Evolutionary conservation across 2,329 filamentous ascomycete species (phyloP).

Genomic region (Scedosporium boydii): DNA sequence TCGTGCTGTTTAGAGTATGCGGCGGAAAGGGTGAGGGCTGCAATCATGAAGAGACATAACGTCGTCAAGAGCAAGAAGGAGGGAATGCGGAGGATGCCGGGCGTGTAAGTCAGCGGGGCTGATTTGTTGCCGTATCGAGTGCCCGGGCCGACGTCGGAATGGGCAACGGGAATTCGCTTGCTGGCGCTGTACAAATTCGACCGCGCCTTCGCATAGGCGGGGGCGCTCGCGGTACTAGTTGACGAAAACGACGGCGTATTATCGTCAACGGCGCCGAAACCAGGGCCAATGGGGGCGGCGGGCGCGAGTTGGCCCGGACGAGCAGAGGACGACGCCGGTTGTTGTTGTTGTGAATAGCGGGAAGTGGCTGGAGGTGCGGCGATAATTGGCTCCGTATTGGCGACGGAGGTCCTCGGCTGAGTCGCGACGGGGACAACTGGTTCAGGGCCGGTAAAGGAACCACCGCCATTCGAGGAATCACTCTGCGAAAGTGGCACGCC

Average conservation of each 20-base stretch:
- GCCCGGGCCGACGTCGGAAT: constrained; percentile 13
- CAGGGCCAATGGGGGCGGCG: background rate
- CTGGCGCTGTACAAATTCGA: constrained; percentile 2
- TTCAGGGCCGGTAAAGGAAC: constrained; percentile 11
- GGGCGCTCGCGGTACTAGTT: background rate
- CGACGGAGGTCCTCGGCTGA: background rate
- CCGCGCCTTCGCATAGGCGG: background rate
- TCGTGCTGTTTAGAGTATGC: constrained; percentile 52
- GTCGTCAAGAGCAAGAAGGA: constrained; percentile 52
- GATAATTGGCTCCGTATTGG: background rate
- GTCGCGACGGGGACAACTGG: background rate
- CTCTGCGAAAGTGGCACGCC: constrained; percentile 27
- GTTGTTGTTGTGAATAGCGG: background rate
- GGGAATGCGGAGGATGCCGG: constrained; percentile 57
- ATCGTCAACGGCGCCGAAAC: background rate
- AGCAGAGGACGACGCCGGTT: background rate
- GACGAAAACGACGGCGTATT: constrained; percentile 1
- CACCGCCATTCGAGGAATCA: constrained; percentile 23
- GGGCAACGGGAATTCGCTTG: constrained; percentile 24
- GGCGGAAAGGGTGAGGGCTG: constrained; percentile 62
- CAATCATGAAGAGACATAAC: constrained; percentile 60
- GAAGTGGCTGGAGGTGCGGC: background rate
- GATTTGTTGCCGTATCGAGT: constrained; percentile 10
- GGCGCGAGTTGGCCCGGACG: background rate
- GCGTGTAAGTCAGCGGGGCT: constrained; percentile 33